Conservation (phyloP, 164 flowering plant species). For the Magnolia kwangsiensis region DNA sequence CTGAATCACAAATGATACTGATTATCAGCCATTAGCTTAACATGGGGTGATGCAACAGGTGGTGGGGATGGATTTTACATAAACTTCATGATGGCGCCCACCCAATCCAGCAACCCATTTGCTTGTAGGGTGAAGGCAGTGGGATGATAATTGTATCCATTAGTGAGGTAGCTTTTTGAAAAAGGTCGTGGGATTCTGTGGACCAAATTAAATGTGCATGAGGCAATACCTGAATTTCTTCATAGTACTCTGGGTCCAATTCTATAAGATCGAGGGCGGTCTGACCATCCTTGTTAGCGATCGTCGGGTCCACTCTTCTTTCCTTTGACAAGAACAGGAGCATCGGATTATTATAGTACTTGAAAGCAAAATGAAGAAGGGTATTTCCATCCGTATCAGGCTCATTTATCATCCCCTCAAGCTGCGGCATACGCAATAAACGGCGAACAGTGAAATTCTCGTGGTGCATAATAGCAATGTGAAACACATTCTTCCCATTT, state of each 20-base stretch:
- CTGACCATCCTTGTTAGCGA: neutral
- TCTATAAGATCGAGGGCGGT: slow-evolving; percentile 7
- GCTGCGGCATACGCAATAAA: neutral
- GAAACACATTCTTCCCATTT: slow-evolving; percentile 1
- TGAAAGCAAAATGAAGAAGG: slow-evolving; percentile 2
- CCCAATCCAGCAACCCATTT: too few species aligned
- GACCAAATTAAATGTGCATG: neutral
- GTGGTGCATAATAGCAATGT: neutral
- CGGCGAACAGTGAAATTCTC: neutral
- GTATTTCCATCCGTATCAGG: neutral
- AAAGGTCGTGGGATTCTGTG: too few species aligned
- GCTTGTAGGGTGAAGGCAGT: too few species aligned
- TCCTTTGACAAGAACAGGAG: neutral
- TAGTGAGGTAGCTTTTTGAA: too few species aligned
- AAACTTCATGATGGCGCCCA: too few species aligned
- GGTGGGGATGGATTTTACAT: too few species aligned
- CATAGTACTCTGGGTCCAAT: neutral
- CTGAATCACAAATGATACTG: too few species aligned
- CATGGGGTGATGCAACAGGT: too few species aligned
- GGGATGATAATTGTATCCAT: too few species aligned
- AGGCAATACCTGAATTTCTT: neutral
- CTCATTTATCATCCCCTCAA: neutral
- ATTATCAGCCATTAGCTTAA: too few species aligned
- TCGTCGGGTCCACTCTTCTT: neutral
- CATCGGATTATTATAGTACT: neutral